Percentiles rank a stretch among this genome's conserved stretches.
Evolutionary conservation across 371 early-diverging fungal species (phyloP).

Genomic region (Syncephalastrum contaminatum): DNA sequence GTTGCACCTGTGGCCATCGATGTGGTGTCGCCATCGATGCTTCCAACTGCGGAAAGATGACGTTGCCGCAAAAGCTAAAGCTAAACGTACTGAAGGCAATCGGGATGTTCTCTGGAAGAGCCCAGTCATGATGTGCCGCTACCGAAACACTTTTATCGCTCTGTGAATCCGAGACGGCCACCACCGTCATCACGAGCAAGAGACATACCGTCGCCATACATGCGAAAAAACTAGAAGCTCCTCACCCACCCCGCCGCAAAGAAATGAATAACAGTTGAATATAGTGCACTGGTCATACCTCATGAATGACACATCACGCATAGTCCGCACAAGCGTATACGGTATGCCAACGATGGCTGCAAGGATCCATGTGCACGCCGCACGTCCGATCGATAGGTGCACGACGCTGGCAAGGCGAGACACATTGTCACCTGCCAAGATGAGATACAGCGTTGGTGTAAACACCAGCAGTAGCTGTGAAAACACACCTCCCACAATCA

Average conservation of each 20-base stretch:
- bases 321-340: constrained; percentile 63
- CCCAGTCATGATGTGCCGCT: constrained; percentile 14
- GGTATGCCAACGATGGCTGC: constrained; percentile 66
- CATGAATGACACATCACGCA: constrained; percentile 73
- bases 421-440: constrained; percentile 71
- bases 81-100: constrained; percentile 25
- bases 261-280: background rate
- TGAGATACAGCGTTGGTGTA: constrained; percentile 73
- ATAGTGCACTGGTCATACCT: constrained; percentile 13
- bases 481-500: constrained; percentile 59
- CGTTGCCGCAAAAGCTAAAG: constrained; percentile 23
- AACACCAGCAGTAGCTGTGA: constrained; percentile 67
- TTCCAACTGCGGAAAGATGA: constrained; percentile 63
- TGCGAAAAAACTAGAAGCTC: constrained; percentile 14
- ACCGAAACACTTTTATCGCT: background rate
- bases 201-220: constrained; percentile 22
- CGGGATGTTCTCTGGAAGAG: constrained; percentile 19
- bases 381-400: constrained; percentile 21
- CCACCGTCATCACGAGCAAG: constrained; percentile 17
- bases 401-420: constrained; percentile 40
- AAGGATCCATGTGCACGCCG: constrained; percentile 66
- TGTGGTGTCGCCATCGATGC: constrained; percentile 70
- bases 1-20: constrained; percentile 68
- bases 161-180: constrained; percentile 10
- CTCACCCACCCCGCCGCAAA: background rate